Base-by-base conservation (phyloP, 805 yeast species). In the Myxozyma vanderwaltii region DNA sequence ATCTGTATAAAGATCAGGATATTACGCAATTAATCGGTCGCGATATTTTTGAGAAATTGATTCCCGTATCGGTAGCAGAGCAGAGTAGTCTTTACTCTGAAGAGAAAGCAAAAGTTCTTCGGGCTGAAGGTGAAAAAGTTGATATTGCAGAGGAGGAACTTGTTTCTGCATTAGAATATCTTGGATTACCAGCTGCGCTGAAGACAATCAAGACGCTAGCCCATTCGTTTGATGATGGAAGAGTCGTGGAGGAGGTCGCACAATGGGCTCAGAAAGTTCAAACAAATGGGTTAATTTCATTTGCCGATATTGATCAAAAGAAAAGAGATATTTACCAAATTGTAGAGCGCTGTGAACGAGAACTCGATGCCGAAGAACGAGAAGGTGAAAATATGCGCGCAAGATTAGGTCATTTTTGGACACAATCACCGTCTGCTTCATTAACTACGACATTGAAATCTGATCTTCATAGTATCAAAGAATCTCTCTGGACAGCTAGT, bases 21-120 rank as follows among this genome's bases (percentile, higher is more conserved):
- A 76, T 87, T 44, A 77, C 77, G 41, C 74, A 78, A 10, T 65
- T 79, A 50, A 72, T 77, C 56, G 78, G 84, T 68, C 72, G 75
- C 46, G 86, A 85, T 61, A 77, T 92, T 47, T 89, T 89, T 72
- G 86, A 81, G 50, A 86, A 85, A 63, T 88, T 92, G 21, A 83
- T 94, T 4, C 98, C 98, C 1, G 77, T 91, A 69, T 82, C 85
- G 35, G 90, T 92, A 19, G 96, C 91, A 69, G 96, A 92, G 73
- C 84, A 88, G 67, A 82, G 89, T 54, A 89, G 96, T 63, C 77
- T 85, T 63, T 94, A 94, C 71, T 87, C 96, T 0, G 99, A 92
- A 70, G 91, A 89, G 70, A 88, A 89, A 72, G 92, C 96, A 0
- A 84, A 81, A 63, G 74, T 89, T 38, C 73, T 90, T 47, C 81